Evolutionary conservation across 805 yeast genomes (phyloP), one percentile per base, ranked within the genome.

Genomic region (Starmerella bombicola): DNA sequence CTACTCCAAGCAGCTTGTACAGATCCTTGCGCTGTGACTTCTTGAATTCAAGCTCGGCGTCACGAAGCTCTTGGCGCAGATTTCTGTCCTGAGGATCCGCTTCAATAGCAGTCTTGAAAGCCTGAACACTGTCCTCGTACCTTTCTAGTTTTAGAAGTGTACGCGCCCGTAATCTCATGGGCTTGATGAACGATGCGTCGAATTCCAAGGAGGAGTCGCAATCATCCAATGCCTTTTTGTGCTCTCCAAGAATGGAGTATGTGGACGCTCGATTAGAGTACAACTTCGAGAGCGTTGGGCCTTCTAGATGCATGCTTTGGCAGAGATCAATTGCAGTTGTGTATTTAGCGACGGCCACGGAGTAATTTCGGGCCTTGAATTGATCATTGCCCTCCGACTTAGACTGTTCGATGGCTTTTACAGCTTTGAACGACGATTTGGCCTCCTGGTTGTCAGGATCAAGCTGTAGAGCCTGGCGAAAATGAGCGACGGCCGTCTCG

Each of bases 191-290:
- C n/a, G 64, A 57, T 1, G 74, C 68, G 55, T 88, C 91, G 7
- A 77, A 55, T 35, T 67, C 70, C 32, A 88, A 64, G 0, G 95
- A 78, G 19, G 62, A 63, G 31, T 76, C 74, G 55, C 93, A 76
- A 61, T 88, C 96, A 13, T 58, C 63, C 3, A 86, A 68, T 0
- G 95, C 93, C 44, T 72, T 71, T 4, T 88, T 93, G 57, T 78
- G 78, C 50, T 73, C 74, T 52, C 84, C 94, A 37, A 80, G 58
- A 55, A 80, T 77, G 53, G 83, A 69, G 50, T 83, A 77, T 1
- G 81, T 93, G 43, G 86, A 85, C 0, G 97, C 95, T 48, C 95
- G 69, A 61, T 88, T 88, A 8, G 95, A 78, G 56, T 67, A 83
- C 47, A 78, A 75, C 42, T 53, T 61, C 30, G 40, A 13, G 12